Evolutionary conservation across 768 basidiomycete genomes (phyloP), one percentile per base, ranked within the genome.

Genomic region (Sistotremastrum niveocremeum): DNA sequence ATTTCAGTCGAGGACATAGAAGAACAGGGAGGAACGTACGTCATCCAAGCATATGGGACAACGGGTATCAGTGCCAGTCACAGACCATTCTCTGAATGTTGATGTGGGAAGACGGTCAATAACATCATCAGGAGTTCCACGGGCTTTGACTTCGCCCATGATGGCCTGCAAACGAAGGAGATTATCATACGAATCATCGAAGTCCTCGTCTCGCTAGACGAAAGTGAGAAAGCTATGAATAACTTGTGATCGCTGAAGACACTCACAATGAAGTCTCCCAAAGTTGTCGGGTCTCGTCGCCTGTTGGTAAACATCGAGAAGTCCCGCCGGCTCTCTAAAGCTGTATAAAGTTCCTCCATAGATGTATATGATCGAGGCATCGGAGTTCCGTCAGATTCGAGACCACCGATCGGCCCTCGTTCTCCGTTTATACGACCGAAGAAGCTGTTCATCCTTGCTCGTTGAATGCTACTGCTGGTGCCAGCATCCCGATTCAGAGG

Each of bases 41-140:
- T 89, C 85, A 50, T 88, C 85, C 51, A 88, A 61, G 56, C 86
- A 89, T 45, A 89, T 88, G 2, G 86, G 84, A 60, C 86, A 89
- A 39, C 84, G 71, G 46, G 73, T 65, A 51, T 88, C 85, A 46
- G 77, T 77, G 36, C 79, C 79, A 2, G 67, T 57, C 5, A 66
- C 74, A 39, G 69, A 71, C 81, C 82, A 86, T 33, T 84, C 82
- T 52, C 73, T 74, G 59, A 78, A 87, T 20, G 66, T 58, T 0
- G 68, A 79, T 10, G 67, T 75, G 12, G 82, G 77, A 43, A 87
- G 62, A 0, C 68, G 64, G 8, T 73, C 60, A 41, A 89, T 63
- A 32, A 84, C 67, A 6, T 77, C 65, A 1, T 71, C 69, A 2
- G 84, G 77, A 1, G 81, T 82, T 20, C 71, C 71, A 30, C 70